A percentile compares a stretch with the other conserved stretches of the same genome.
phyloP scores from a whole-genome alignment of 2,329 filamentous ascomycete species.

The Claviceps sp. region DNA sequence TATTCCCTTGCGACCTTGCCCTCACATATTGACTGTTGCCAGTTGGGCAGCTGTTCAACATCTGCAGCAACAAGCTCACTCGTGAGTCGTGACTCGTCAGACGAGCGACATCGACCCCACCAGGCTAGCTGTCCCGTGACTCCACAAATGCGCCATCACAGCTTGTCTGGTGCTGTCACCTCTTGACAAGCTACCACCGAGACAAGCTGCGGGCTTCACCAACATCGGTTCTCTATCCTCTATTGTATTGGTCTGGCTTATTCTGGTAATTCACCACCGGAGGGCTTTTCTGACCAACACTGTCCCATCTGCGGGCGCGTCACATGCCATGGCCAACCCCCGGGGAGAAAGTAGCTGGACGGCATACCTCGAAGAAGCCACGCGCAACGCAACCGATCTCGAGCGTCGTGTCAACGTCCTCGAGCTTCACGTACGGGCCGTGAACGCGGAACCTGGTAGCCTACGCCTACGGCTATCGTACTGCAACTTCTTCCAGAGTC shows the following conservation, averaged over 20 bases:
- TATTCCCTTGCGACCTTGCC: too few relatives aligned
- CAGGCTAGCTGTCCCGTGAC: too few relatives aligned
- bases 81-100: too few relatives aligned
- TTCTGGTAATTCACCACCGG: not conserved
- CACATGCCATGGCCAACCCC: conserved; percentile 35
- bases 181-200: not conserved
- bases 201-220: not conserved
- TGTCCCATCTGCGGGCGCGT: conserved; percentile 2
- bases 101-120: too few relatives aligned
- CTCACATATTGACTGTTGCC: too few relatives aligned
- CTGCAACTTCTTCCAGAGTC: conserved; percentile 63
- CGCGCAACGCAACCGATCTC: conserved; percentile 43
- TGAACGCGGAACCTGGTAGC: conserved; percentile 59
- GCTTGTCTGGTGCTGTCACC: not conserved
- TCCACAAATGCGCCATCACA: too few relatives aligned
- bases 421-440: conserved; percentile 59
- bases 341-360: conserved; percentile 68
- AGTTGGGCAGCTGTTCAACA: too few relatives aligned
- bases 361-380: conserved; percentile 63
- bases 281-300: not conserved
- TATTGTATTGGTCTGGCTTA: too few relatives aligned
- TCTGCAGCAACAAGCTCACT: too few relatives aligned
- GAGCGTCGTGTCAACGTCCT: conserved; percentile 57
- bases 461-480: conserved; percentile 64
- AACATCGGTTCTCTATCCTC: not conserved